Evolutionary conservation across 2,329 filamentous ascomycete genomes (phyloP), one percentile per base, ranked within the genome.

Genomic region (Madurella fahalii): DNA sequence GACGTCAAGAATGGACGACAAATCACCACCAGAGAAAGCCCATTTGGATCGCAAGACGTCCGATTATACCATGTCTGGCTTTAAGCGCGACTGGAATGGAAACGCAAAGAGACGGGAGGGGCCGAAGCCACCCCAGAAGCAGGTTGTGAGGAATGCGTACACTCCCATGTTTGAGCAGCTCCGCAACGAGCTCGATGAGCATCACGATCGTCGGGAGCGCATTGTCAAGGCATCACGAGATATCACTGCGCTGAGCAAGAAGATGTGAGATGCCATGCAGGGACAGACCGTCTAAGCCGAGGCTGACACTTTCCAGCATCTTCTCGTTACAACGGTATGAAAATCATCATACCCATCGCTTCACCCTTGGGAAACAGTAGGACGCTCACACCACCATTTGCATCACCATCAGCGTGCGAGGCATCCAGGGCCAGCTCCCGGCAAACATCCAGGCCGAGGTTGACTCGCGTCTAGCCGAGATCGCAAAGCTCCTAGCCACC

Each of bases 161-260:
- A 83, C 84, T 58, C 72, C 85, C 61, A 91, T 97, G 80, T 99
- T 99, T 69, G 87, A 90, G 70, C 74, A 71, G 8, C 96, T 97
- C 69, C 86, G 92, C 49, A 80, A 87, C 65, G 92, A 96, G 72
- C 78, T 99, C 30, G 94, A 99, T 67, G 84, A 94, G 72, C 93
- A 97, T 69, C 90, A 99, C 71, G 94, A 97, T 72, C 86, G 94
- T 15, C 82, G 91, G 53, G 92, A 96, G 74, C 83, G 87, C 50
- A 84, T 96, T 63, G 89, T 95, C 67, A 99, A 97, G 75, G 87
- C 86, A 2, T 95, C 90, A 9, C 80, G 93, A 58, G 94, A 99
- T 70, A 89, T 99, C 55, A 99, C 94, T 7, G 91, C 90, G 0
- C 77, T 91, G 51, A 96, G 90, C 72, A 99, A 99, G 78, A 99